Evolutionary conservation across 306 rosid species (phyloP), one percentile per base, ranked within the genome.

Genomic region (Pueraria montana): DNA sequence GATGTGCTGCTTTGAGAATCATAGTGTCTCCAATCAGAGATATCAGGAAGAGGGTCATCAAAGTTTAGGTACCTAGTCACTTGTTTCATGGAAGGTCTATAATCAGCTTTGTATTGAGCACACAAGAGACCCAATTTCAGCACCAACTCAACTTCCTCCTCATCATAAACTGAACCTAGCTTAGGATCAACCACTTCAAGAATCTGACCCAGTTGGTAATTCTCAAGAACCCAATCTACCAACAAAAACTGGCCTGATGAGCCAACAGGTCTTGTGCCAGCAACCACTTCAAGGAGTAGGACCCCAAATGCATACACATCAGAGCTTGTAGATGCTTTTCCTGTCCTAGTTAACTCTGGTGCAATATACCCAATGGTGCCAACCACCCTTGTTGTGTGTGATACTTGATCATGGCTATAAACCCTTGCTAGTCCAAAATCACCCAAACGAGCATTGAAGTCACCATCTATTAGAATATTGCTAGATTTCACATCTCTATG

Each of bases 401-500:
- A 73, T 6, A 52, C 78, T 73, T 73, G 46, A 11, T 32, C 64
- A 32, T 73, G 78, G 24, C 46, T 53, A 32, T 38, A 52, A 5
- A 73, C 49, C 65, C 78, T 73, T 2, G 78, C 78, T 52, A 73
- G 78, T 11, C 78, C 78, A 26, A 73, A 73, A 26, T 73, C 78
- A 30, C 78, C 78, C 21, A 73, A 50, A 52, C 11, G 78, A 50
- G 78, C 78, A 73, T 73, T 73, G 32, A 73, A 52, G 12, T 73
- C 78, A 0, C 46, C 32, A 11, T 73, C 78, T 9, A 73, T 73
- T 5, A 74, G 87, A 26, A 92, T 93, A 12, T 92, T 92, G 79
- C 91, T 87, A 9, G 97, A 87, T 68, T 92, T 92, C 2, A 92
- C 92, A 16, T 92, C 97, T 27, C 97, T 70, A 42, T 92, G 97